phyloP scores from a whole-genome alignment of 1,284 basidiomycete genomes.

The Apiotrichum siamense region DNA sequence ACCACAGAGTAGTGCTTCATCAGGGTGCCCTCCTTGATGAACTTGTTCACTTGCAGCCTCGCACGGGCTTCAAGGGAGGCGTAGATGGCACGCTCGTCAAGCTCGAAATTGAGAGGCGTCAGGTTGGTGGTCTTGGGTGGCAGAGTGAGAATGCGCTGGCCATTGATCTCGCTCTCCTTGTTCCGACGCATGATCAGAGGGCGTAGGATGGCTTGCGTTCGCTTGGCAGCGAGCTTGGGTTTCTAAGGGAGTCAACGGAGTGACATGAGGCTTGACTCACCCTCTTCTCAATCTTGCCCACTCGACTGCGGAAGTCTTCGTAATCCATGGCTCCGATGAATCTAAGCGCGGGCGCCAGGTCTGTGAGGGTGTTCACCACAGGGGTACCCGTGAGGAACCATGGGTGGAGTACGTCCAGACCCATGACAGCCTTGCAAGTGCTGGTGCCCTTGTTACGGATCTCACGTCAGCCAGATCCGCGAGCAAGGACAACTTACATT shows the following conservation, averaged over 20 bases:
- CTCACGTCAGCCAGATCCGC: background rate
- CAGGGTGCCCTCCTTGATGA: slow-evolving; percentile 40
- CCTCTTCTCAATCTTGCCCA: slow-evolving; percentile 26
- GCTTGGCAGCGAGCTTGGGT: slow-evolving; percentile 36
- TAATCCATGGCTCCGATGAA: slow-evolving; percentile 33
- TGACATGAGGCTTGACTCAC: background rate
- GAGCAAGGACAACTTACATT: slow-evolving; percentile 10
- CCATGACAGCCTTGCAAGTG: slow-evolving; percentile 29
- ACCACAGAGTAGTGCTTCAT: slow-evolving; percentile 42
- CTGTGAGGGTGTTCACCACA: slow-evolving; percentile 26
- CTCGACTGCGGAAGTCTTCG: slow-evolving; percentile 30
- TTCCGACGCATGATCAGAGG: slow-evolving; percentile 37
- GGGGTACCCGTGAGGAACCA: slow-evolving; percentile 44
- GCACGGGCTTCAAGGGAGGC: slow-evolving; percentile 37
- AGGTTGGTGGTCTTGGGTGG: slow-evolving; percentile 35
- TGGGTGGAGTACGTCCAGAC: slow-evolving; percentile 30
- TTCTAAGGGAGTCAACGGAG: background rate
- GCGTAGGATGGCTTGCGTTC: slow-evolving; percentile 38
- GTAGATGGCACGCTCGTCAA: slow-evolving; percentile 46
- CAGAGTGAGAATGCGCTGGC: slow-evolving; percentile 36
- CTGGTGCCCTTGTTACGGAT: slow-evolving; percentile 38
- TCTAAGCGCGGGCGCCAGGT: slow-evolving; percentile 25
- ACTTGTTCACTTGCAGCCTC: slow-evolving; percentile 42
- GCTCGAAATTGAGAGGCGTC: slow-evolving; percentile 34
- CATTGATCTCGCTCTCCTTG: slow-evolving; percentile 43